Conservation (phyloP, 164 flowering plant species). For the Taxillus chinensis region DNA sequence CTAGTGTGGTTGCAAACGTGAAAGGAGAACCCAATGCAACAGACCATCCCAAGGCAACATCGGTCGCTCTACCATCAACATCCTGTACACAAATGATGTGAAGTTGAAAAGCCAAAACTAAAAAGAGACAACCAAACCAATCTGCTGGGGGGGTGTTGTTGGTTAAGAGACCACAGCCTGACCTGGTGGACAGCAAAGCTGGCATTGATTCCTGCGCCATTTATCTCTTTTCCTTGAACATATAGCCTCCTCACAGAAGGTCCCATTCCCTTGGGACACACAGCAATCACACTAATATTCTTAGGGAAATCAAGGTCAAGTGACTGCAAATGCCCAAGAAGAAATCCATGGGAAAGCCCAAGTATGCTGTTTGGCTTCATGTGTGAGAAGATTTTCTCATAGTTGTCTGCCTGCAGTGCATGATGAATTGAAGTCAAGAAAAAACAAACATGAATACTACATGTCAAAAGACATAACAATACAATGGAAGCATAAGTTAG, state of each 20-base stretch:
- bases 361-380: constrained; percentile 98
- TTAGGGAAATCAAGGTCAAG: constrained; percentile 84
- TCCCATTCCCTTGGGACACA: constrained; percentile 98
- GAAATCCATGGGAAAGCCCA: constrained; percentile 96
- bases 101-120: background rate
- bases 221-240: constrained; percentile 86
- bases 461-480: too few relatives aligned
- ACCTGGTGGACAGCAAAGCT: constrained; percentile 98
- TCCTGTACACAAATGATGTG: constrained; percentile 36
- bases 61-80: constrained; percentile 91
- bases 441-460: too few relatives aligned
- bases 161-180: constrained; percentile 34
- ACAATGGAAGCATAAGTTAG: too few relatives aligned
- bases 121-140: background rate
- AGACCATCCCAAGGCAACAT: constrained; percentile 94
- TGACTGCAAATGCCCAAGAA: constrained; percentile 92
- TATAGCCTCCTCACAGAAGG: constrained; percentile 94
- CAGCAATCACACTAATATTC: constrained; percentile 89
- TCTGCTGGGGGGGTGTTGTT: background rate
- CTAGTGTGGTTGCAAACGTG: constrained; percentile 94
- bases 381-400: constrained; percentile 84
- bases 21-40: constrained; percentile 96
- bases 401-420: constrained; percentile 77
- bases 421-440: background rate
- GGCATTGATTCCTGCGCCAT: constrained; percentile 93